Percentiles rank a stretch among this genome's conserved stretches.
phyloP scores from a whole-genome alignment of 2,329 filamentous ascomycete genomes.

The Pseudocercospora musae region DNA sequence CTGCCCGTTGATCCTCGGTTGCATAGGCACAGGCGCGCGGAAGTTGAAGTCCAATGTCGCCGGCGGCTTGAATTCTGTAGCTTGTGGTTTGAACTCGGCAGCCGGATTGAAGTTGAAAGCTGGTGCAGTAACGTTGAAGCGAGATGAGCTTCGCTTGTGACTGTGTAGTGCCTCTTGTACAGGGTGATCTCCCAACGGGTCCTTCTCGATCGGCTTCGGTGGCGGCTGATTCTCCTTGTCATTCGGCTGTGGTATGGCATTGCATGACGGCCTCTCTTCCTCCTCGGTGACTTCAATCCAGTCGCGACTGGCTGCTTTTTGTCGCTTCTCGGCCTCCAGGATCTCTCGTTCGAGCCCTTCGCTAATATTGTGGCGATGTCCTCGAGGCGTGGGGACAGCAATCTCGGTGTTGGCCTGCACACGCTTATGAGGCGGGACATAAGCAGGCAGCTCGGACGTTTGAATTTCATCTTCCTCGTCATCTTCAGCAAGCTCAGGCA shows the following conservation, averaged over 20 bases:
- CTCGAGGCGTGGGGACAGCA: conserved; percentile 58
- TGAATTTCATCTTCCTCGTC: conserved; percentile 58
- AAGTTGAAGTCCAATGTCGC: conserved; percentile 18
- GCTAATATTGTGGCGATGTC: conserved; percentile 69
- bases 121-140: conserved; percentile 82
- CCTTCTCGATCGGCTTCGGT: conserved; percentile 20
- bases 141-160: conserved; percentile 39
- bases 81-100: conserved; percentile 45
- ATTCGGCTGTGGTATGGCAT: background rate
- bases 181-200: conserved; percentile 21
- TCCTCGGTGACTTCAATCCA: conserved; percentile 26
- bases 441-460: conserved; percentile 24
- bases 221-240: conserved; percentile 13
- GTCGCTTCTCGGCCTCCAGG: conserved; percentile 79
- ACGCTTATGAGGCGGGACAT: conserved; percentile 33
- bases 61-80: conserved; percentile 18
- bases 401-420: conserved; percentile 46
- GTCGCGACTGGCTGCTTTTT: conserved; percentile 22
- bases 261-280: conserved; percentile 12
- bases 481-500: conserved; percentile 72
- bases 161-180: conserved; percentile 72
- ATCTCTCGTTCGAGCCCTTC: conserved; percentile 78
- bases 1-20: conserved; percentile 7
- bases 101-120: conserved; percentile 76
- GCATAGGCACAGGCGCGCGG: conserved; percentile 22